Base-by-base conservation (phyloP, 345 rosid species). In the Acer saccharum region DNA sequence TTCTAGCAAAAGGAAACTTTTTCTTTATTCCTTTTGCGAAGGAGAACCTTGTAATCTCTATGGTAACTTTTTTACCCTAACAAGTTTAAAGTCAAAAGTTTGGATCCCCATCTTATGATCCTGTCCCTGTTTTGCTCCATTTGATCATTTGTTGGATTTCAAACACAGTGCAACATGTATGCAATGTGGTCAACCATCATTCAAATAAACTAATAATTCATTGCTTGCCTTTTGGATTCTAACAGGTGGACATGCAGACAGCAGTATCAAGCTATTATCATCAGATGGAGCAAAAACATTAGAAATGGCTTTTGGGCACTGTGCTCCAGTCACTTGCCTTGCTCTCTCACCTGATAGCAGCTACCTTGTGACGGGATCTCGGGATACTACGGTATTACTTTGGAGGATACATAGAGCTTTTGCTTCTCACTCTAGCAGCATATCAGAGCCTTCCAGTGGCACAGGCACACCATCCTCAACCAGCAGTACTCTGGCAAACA, bases 271-370 rank as follows among this genome's bases (percentile, higher is more conserved):
- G 89, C 76, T 96, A 48, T 67, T 96, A 79, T 91, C 99, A 72
- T 77, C 94, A 61, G 98, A 94, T 75, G 98, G 93, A 77, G 99
- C 98, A 77, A 94, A 88, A 86, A 90, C 97, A 21, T 78, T 96
- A 66, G 98, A 96, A 85, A 88, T 90, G 46, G 99, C 99, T 58
- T 74, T 76, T 75, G 98, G 92, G 68, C 99, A 96, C 84, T 92
- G 93, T 86, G 97, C 97, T 81, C 93, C 99, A 21, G 98, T 94
- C 81, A 96, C 99, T 81, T 96, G 99, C 83, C 87, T 96, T 81
- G 95, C 98, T 74, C 92, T 94, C 71, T 94, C 98, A 46, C 87
- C 92, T 65, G 97, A 96, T 77, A 87, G 93, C 88, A 86, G 79
- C 80, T 94, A 86, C 85, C 98, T 96, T 12, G 98, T 90, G 68